Conservation (phyloP, 2,329 filamentous ascomycete species). For the Tolypocladium album region DNA sequence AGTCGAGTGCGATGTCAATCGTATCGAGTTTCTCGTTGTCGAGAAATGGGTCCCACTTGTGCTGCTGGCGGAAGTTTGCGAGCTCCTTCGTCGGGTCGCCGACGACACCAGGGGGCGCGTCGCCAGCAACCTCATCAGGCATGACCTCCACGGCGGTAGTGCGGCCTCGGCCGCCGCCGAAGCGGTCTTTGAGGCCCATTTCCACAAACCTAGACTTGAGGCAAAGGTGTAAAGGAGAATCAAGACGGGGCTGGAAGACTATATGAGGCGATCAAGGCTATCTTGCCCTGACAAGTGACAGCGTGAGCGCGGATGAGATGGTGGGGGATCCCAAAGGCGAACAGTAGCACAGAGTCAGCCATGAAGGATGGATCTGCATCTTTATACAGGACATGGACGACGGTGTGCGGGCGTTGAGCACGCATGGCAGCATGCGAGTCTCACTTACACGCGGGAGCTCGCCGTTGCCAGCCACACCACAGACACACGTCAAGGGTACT, state of each 20-base stretch:
- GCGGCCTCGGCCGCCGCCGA: neutral
- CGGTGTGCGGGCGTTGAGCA: neutral
- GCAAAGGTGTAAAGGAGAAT: neutral
- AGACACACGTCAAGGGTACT: neutral
- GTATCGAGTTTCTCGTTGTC: slow-evolving; percentile 38
- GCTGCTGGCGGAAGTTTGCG: slow-evolving; percentile 34
- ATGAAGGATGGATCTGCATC: neutral
- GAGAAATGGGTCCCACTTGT: slow-evolving; percentile 47
- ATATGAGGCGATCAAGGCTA: neutral
- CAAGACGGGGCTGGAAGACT: neutral
- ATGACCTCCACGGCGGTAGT: slow-evolving; percentile 1
- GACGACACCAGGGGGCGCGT: slow-evolving; percentile 5
- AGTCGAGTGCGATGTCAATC: slow-evolving; percentile 33
- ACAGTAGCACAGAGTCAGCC: neutral
- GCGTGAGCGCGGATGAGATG: neutral
- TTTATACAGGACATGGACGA: neutral
- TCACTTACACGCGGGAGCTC: neutral
- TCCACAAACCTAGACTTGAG: neutral
- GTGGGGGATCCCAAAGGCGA: neutral
- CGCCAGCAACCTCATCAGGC: neutral
- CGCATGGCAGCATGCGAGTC: neutral
- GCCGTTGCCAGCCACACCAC: neutral
- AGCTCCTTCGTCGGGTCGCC: slow-evolving; percentile 15
- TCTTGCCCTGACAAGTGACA: neutral
- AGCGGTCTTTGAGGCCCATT: slow-evolving; percentile 10